Base-by-base conservation (phyloP, 805 yeast species). In the Ogataea corticis region DNA sequence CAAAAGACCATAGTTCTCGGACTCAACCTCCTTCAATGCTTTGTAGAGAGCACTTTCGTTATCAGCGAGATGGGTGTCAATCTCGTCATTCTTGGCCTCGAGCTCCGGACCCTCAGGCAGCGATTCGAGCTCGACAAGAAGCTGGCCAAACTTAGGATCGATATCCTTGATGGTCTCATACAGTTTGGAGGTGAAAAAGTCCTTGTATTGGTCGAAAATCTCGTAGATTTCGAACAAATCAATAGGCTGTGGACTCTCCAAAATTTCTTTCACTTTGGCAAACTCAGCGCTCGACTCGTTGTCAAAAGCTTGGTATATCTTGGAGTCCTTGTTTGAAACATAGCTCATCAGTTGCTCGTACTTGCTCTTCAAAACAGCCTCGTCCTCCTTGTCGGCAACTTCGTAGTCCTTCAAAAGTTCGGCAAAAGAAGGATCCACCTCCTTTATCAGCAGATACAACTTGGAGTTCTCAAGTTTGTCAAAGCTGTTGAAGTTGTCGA, bases 371-470 rank as follows among this genome's bases (percentile, higher is more conserved):
- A 58, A 44, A 2, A 32, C 40, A 15, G 21, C 32, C 27, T 27
- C 47, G 7, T 46, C 50, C 14, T 58, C 63, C 35, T 55, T 47
- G 13, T 46, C 54, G 13, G 57, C 42, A 9, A 42, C 34, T 38
- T 54, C 51, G 37, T 59, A 56, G 16, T 51, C 54, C 7, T 45
- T 38, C 12, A 63, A 37, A 18, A 56, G 44, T 7, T 49, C 32
- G 1, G 61, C 56, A 50, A 63, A 61, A 32, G 37, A 36, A 11
- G 56, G 48, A 44, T 63, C 67, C 28, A 60, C 44, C 30, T 51
- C 52, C n/a, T 50, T 36, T 18, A 64, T 43, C 6, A 58, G 41
- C 18, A 50, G 40, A 33, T 42, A 57, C 30, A 63, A 45, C 38
- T 57, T 52, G 7, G 65, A 50, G 14, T 47, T 48, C 12, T 53